These are phyloP conservation scores for Geranomyces michiganensis DNA, from an alignment of 192 early-diverging fungal genomes.

Conservation along the genomic window DNA sequence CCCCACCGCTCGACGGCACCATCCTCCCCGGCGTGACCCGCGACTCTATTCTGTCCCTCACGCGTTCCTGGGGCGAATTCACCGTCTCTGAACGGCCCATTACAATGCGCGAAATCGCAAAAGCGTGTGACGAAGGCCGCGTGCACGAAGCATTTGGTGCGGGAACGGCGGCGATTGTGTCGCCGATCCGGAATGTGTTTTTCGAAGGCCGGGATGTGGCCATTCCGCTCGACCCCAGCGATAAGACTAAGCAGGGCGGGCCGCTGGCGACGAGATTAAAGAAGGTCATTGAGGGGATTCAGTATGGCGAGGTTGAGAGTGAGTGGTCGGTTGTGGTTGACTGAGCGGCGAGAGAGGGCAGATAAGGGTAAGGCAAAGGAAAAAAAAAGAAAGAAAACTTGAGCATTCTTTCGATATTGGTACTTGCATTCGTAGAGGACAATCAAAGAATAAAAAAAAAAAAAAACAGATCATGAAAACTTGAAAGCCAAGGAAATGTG, in stretches of 20 bases:
- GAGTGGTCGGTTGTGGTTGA: conserved; percentile 89
- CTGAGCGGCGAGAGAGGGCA: no score
- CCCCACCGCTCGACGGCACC: conserved; percentile 90
- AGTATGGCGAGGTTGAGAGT: conserved; percentile 86
- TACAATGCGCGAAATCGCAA: conserved; percentile 75
- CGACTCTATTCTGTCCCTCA: conserved; percentile 83
- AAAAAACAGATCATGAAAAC: no score
- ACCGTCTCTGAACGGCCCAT: conserved; percentile 84
- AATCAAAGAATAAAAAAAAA: no score
- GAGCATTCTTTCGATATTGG: no score
- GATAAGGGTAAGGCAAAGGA: no score
- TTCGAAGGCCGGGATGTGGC: conserved; percentile 77
- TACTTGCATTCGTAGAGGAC: no score
- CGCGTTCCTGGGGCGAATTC: conserved; percentile 82
- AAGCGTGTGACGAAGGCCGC: conserved; percentile 77
- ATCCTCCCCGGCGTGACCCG: conserved; percentile 96
- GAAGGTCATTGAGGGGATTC: conserved; percentile 87
- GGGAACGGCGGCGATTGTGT: conserved; percentile 94
- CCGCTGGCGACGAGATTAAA: conserved; percentile 80
- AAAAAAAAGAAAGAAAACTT: no score
- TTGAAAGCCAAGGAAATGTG: no score
- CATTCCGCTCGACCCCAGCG: conserved; percentile 85
- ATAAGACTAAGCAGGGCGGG: conserved; percentile 80
- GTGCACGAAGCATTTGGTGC: conserved; percentile 92
- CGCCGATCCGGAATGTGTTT: conserved; percentile 84